Conservation (phyloP, 805 yeast genomes). For the Ogataea dorogensis region DNA sequence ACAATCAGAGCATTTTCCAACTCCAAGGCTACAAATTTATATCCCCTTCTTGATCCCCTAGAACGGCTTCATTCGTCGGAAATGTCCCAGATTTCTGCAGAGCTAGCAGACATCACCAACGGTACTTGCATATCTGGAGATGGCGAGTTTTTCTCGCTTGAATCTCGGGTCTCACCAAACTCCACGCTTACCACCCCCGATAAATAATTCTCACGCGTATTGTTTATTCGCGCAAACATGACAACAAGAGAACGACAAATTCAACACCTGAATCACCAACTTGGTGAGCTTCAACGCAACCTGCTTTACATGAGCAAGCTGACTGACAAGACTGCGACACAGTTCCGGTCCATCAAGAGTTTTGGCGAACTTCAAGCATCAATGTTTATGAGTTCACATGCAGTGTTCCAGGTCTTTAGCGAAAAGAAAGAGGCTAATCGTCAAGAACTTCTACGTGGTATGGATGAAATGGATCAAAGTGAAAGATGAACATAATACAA, state of each 20-base stretch:
- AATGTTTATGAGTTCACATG: conserved; percentile 32
- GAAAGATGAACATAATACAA: too few species aligned
- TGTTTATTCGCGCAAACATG: conserved; percentile 7
- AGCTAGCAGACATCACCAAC: conserved; percentile 26
- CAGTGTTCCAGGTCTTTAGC: conserved; percentile 29
- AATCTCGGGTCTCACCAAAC: conserved; percentile 1
- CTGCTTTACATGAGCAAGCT: conserved; percentile 23
- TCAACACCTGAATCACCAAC: conserved; percentile 22
- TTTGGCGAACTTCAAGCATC: conserved; percentile 30
- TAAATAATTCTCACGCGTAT: conserved; percentile 6
- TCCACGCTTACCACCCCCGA: conserved; percentile 2
- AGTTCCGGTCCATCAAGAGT: conserved; percentile 27
- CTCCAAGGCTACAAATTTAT: conserved; percentile 37
- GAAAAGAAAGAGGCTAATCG: conserved; percentile 26
- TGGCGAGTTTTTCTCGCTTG: background rate
- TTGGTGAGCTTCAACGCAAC: conserved; percentile 24
- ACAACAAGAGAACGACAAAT: conserved; percentile 24
- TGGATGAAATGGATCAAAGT: conserved; percentile 7
- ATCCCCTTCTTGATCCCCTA: conserved; percentile 33
- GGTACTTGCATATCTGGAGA: conserved; percentile 5
- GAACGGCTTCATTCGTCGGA: too few species aligned
- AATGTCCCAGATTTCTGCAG: too few species aligned
- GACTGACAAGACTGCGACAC: conserved; percentile 24
- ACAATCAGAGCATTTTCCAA: conserved; percentile 28
- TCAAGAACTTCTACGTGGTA: conserved; percentile 15